These are phyloP conservation scores for Monosporozyma aquatica DNA, from an alignment of 805 yeast species.

Conservation along the genomic window DNA sequence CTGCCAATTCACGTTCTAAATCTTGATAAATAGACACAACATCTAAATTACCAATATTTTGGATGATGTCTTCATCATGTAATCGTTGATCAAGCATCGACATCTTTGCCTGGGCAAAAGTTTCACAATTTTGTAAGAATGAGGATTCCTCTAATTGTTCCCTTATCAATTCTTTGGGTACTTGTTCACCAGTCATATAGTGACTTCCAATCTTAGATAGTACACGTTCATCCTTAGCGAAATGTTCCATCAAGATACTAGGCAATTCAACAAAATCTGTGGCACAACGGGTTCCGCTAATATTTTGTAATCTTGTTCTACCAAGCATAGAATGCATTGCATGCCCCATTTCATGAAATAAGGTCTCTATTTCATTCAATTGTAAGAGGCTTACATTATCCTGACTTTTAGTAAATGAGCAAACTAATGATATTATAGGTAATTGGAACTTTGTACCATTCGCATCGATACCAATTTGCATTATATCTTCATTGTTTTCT, in stretches of 20 bases:
- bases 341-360: constrained; percentile 98
- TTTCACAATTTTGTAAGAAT: constrained; percentile 58
- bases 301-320: constrained; percentile 78
- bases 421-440: constrained; percentile 83
- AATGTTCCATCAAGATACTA: constrained; percentile 91
- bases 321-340: constrained; percentile 98
- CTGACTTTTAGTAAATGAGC: constrained; percentile 53
- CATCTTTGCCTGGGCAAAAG: constrained; percentile 81
- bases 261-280: constrained; percentile 97
- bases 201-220: constrained; percentile 65
- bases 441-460: constrained; percentile 56
- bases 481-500: constrained; percentile 35
- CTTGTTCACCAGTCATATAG: constrained; percentile 47
- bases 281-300: constrained; percentile 89
- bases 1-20: constrained; percentile 47
- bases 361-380: constrained; percentile 77
- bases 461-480: constrained; percentile 28
- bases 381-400: constrained; percentile 49
- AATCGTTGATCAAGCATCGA: constrained; percentile 78
- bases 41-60: constrained; percentile 38
- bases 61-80: constrained; percentile 39
- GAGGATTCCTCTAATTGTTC: constrained; percentile 44
- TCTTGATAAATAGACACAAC: constrained; percentile 56
- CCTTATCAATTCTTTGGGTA: constrained; percentile 43
- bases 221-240: constrained; percentile 75